phyloP scores from a whole-genome alignment of 1,284 basidiomycete species.

The Melanopsichium pennsylvanicum region DNA sequence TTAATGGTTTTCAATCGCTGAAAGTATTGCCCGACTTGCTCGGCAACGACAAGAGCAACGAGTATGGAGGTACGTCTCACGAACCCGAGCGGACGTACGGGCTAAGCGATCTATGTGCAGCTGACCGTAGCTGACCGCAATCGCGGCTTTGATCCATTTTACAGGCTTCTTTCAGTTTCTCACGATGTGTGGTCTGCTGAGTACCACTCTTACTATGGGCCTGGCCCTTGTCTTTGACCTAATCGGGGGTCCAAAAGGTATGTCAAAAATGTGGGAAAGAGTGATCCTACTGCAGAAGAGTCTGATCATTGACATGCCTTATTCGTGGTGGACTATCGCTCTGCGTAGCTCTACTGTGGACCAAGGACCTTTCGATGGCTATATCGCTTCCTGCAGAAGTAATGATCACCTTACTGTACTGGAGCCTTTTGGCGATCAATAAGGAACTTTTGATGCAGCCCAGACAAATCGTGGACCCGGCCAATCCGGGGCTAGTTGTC shows the following conservation, averaged over 20 bases:
- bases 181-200: conserved; percentile 34
- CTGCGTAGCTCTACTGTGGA: conserved; percentile 10
- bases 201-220: conserved; percentile 11
- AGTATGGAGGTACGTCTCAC: conserved; percentile 29
- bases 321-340: too few relatives aligned
- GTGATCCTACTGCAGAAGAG: neutral
- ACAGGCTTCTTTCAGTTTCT: conserved; percentile 34
- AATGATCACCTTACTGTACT: conserved; percentile 52
- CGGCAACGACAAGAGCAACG: conserved; percentile 11
- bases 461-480: conserved; percentile 32
- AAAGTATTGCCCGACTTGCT: conserved; percentile 13
- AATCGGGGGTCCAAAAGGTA: conserved; percentile 18
- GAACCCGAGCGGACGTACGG: too few relatives aligned
- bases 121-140: too few relatives aligned
- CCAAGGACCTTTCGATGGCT: conserved; percentile 27
- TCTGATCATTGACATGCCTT: neutral
- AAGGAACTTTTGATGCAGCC: conserved; percentile 47
- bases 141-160: too few relatives aligned
- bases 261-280: neutral
- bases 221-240: conserved; percentile 25
- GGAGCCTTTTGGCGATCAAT: conserved; percentile 41
- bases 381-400: conserved; percentile 42
- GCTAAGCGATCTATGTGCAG: too few relatives aligned
- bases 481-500: conserved; percentile 47
- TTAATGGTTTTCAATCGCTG: conserved; percentile 33